Base-by-base conservation (phyloP, 23 red algal genomes). In the Chondrus crispus region DNA sequence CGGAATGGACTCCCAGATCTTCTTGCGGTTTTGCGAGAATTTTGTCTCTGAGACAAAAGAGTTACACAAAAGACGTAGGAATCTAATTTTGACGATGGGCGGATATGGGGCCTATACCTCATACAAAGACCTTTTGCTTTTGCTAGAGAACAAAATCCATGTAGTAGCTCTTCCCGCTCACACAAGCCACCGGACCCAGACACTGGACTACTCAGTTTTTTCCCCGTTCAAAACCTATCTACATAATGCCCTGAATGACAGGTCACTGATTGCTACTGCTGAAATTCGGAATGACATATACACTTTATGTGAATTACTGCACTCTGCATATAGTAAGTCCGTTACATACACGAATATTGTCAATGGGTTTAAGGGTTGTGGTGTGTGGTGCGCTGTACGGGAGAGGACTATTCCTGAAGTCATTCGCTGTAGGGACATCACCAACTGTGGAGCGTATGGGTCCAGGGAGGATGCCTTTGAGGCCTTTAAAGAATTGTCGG, bases 141-240 rank as follows among this genome's bases (percentile, higher is more conserved):
- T 85, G 53, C 13, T 18, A 60, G 81, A 85, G 8, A 85, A 85
- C 14, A 63, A 85, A n/a, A 49, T 85, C 41, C 26, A 12, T 7
- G 18, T 32, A 13, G 0, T n/a, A 32, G 7, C 26, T 22, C 71
- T 77, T 77, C 1, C 71, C 13, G 71, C 71, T 14, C 71, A 77
- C 71, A 77, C 22, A 42, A 82, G 53, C 77, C 79, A 83, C 32
- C 13, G 46, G 11, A 83, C 79, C 10, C 79, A 83, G 41, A 3
- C 62, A 14, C 50, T 58, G 26, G 79, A 83, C 49, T 83, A 83
- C 79, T 39, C 49, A 4, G 79, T 83, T 43, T 83, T 83, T 40
- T 83, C 79, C 18, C 79, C 79, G 3, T 83, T 38, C 48, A 83
- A 83, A 14, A 83, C 28, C 24, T 38, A 32, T 5, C 24, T 58